Conservation (phyloP, 2,329 filamentous ascomycete species). For the Paecilomyces formosus region DNA sequence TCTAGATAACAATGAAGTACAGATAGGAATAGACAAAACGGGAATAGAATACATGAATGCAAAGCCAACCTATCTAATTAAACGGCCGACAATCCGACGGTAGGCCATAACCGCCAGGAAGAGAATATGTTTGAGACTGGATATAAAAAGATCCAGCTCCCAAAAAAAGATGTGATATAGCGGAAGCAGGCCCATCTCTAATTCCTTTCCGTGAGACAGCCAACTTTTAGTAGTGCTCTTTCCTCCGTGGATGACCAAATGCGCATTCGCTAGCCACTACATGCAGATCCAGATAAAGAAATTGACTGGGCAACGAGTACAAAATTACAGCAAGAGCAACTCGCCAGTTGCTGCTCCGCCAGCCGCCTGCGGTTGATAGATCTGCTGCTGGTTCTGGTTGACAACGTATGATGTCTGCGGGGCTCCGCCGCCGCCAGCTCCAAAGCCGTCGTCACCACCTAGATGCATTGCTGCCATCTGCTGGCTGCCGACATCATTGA, state of each 20-base stretch:
- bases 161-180: not conserved
- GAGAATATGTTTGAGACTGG: not conserved
- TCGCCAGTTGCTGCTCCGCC: constrained; percentile 62
- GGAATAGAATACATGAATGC: not conserved
- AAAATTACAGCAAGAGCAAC: constrained; percentile 54
- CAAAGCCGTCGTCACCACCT: constrained; percentile 56
- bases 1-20: not conserved
- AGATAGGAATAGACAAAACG: not conserved
- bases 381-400: constrained; percentile 72
- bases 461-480: constrained; percentile 68
- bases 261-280: not conserved
- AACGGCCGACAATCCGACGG: not conserved
- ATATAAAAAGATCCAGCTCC: not conserved
- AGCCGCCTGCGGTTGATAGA: constrained; percentile 61
- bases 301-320: not conserved
- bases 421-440: constrained; percentile 54
- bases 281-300: not conserved
- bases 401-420: constrained; percentile 56
- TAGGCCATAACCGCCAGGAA: not conserved
- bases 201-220: not conserved
- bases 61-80: not conserved
- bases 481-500: constrained; percentile 66
- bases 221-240: not conserved
- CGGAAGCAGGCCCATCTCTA: not conserved
- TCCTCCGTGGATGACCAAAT: not conserved